A percentile compares a stretch with the other conserved stretches of the same genome.
These are phyloP conservation scores for Phylloporus rhodoxanthus DNA, from an alignment of 768 basidiomycete genomes.

Conservation along the genomic window DNA sequence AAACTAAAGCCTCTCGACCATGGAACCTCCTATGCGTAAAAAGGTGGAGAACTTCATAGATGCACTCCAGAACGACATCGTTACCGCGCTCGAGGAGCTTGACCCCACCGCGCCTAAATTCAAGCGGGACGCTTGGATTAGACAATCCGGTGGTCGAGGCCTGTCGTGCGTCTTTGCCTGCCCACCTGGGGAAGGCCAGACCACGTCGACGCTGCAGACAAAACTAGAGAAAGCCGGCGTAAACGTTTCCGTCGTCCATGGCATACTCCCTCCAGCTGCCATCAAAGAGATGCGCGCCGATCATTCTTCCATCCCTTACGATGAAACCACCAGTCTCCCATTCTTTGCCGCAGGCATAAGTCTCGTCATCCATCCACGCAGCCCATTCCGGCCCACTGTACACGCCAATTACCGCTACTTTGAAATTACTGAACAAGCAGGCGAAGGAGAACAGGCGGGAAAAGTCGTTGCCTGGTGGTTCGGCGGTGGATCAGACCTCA, in stretches of 20 bases:
- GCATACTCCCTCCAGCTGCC: conserved; percentile 78
- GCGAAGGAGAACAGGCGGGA: conserved; percentile 34
- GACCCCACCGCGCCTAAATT: conserved; percentile 69
- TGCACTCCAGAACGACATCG: conserved; percentile 73
- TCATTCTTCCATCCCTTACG: conserved; percentile 68
- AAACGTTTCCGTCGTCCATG: conserved; percentile 90
- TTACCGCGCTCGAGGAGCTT: conserved; percentile 67
- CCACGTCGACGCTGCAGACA: conserved; percentile 36
- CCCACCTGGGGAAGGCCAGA: conserved; percentile 27
- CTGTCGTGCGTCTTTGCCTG: conserved; percentile 77
- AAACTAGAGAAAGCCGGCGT: conserved; percentile 94
- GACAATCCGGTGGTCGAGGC: conserved; percentile 63
- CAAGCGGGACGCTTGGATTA: conserved; percentile 77
- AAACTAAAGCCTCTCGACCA: neutral
- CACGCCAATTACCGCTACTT: conserved; percentile 98
- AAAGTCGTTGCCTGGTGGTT: conserved; percentile 94
- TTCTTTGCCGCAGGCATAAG: conserved; percentile 93
- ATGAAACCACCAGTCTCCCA: conserved; percentile 60
- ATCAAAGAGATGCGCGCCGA: conserved; percentile 94
- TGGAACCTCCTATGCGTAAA: conserved; percentile 54
- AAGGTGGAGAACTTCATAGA: conserved; percentile 74
- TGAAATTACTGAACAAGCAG: conserved; percentile 64
- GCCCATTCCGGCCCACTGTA: conserved; percentile 89
- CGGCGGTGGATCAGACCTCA: conserved; percentile 92
- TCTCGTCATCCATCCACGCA: conserved; percentile 89